Evolutionary conservation across 1,139 yeast genomes (phyloP), one percentile per base, ranked within the genome.

Genomic region (Candida frijolesensis): DNA sequence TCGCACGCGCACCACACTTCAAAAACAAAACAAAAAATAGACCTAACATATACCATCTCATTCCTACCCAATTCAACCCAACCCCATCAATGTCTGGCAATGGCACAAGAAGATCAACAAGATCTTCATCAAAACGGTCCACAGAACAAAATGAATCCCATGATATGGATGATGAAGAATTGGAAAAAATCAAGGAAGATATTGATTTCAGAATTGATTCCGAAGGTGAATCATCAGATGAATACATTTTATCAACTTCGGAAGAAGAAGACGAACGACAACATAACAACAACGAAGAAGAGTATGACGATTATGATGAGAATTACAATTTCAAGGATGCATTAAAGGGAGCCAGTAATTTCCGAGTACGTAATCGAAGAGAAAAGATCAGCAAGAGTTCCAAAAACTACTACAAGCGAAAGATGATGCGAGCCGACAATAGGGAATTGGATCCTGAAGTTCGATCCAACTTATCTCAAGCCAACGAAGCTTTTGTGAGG

Each of bases 401-500:
- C 52, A 64, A 67, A 64, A 60, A 65, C 16, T 66, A 62, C 49
- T 68, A 67, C 61, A 66, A 62, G 45, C 60, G 72, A 2, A 65
- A 75, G 65, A 64, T 68, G 65, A 65, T 67, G 65, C 55, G 68
- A 41, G 61, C 76, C 59, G 62, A 74, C 33, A 70, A 71, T 45
- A 67, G 78, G 47, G 82, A 82, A 16, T 64, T 84, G 50, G 86
- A 87, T 54, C 95, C 94, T 0, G 95, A 87, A 62, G 87, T 89
- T 1, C 76, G 85, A 47, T 74, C 76, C 43, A 65, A 84, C 47
- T 66, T 89, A 35, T 84, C 95, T 4, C 76, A 77, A 57, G 97
- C 96, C 1, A 88, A 89, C 61, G 92, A 85, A 59, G 87, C 89
- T 0, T 91, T 85, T 72, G 96, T 87, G 1, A 64, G 79, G 9